Evolutionary conservation across 352 stramenopile genomes (phyloP).

Genomic region (Phytophthora palmivora): DNA sequence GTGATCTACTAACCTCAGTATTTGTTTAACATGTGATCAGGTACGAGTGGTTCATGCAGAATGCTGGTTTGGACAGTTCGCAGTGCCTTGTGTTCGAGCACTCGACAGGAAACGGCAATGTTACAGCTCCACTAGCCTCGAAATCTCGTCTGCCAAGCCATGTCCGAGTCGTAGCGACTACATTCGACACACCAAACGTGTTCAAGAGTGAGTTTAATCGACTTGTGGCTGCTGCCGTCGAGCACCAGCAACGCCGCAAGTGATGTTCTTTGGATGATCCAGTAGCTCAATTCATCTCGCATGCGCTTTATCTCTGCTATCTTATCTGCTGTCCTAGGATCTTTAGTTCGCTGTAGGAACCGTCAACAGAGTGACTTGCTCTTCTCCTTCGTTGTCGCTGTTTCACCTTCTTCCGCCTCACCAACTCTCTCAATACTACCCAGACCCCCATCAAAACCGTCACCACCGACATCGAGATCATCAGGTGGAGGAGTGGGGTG

Average conservation of each 20-base stretch:
- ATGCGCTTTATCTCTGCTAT: too few species aligned
- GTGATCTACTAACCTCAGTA: conserved; percentile 1
- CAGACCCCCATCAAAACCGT: conserved; percentile 24
- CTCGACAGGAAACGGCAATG: conserved; percentile 45
- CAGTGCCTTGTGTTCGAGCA: conserved; percentile 88
- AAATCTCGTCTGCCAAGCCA: conserved; percentile 57
- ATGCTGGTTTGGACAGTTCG: conserved; percentile 57
- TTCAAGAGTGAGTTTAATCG: conserved; percentile 78
- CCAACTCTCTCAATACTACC: too few species aligned
- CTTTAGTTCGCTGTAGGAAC: not conserved
- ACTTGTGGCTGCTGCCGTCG: conserved; percentile 51
- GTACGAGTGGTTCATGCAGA: conserved; percentile 92
- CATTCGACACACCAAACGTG: conserved; percentile 69
- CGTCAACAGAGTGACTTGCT: conserved; percentile 12
- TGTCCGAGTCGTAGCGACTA: conserved; percentile 55
- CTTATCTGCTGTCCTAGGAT: too few species aligned
- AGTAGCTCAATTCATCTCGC: too few species aligned
- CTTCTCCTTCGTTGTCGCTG: not conserved
- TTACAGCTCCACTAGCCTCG: conserved; percentile 22
- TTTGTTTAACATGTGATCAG: conserved; percentile 20
- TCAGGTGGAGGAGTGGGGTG: too few species aligned
- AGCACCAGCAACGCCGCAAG: conserved; percentile 43
- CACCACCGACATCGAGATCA: too few species aligned
- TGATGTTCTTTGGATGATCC: conserved; percentile 8
- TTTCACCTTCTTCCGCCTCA: conserved; percentile 5